These are phyloP conservation scores for Tylopilus intermedius DNA, from an alignment of 768 basidiomycete genomes.

Conservation along the genomic window DNA sequence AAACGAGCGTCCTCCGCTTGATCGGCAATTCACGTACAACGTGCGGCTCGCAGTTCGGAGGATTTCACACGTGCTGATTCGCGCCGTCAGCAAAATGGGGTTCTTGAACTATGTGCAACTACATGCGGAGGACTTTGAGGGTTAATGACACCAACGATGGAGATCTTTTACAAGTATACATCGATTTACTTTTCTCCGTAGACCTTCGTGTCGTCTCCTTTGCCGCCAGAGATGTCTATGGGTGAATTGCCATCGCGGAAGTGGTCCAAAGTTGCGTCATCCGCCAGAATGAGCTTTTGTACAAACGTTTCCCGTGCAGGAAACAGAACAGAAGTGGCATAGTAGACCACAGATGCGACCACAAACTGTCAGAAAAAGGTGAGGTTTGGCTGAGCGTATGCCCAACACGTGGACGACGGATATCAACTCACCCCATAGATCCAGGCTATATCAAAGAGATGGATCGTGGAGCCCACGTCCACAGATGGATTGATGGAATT, in stretches of 20 bases:
- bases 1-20: conserved; percentile 17
- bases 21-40: conserved; percentile 26
- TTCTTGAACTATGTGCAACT: conserved; percentile 38
- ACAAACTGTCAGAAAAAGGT: conserved; percentile 21
- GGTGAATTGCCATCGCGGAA: not conserved
- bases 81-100: conserved; percentile 28
- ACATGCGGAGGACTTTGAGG: conserved; percentile 34
- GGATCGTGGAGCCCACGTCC: conserved; percentile 50
- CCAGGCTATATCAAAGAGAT: conserved; percentile 70
- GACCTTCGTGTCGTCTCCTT: not conserved
- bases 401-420: not conserved
- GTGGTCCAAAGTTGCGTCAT: conserved; percentile 6
- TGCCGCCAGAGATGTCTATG: not conserved
- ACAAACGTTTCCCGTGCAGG: conserved; percentile 26
- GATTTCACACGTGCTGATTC: not conserved
- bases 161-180: not conserved
- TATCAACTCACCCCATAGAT: conserved; percentile 58
- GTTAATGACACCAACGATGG: not conserved
- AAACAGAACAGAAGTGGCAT: conserved; percentile 22
- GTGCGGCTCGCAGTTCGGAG: not conserved
- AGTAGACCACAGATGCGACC: conserved; percentile 23
- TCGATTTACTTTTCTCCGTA: not conserved
- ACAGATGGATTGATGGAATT: conserved; percentile 66
- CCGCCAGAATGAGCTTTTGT: conserved; percentile 21
- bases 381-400: not conserved